Base-by-base conservation (phyloP, 2,329 filamentous ascomycete genomes). In the Beauveria rudraprayagi region DNA sequence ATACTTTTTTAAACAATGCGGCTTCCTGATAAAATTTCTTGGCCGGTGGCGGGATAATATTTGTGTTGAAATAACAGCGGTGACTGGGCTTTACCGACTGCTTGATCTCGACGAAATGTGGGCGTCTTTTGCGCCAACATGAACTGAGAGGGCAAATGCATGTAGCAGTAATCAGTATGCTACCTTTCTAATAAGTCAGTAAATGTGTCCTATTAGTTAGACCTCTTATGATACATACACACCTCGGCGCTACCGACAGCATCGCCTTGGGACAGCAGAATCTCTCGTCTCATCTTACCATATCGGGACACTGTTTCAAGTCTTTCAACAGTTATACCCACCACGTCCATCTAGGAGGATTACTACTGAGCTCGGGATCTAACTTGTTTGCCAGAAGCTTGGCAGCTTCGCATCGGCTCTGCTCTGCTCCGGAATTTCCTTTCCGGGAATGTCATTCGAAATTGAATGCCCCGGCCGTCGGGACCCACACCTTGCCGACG, bases 371-470 rank as follows among this genome's bases (percentile, higher is more conserved):
- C 40, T 43, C 37, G 22, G 40, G 43, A 5, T 3, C 34, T 37
- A 11, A 37, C 34, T 28, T 58, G 17, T 10, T 22, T 43, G 22
- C 46, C 11, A 28, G 5, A 28, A 43, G 30, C 56, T 58, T 58
- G 56, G 56, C 56, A 41, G 30, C 43, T 26, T 50, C 10, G 46
- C 47, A 34, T 34, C 10, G 30, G 30, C 30, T 11, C 30, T 30
- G 52, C 41, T 19, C 28, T 46, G 22, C 30, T 16, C 17, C n/a
- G 16, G 19, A 54, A 55, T 61, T 61, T 34, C 58, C 50, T 48
- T 5, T 61, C 50, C 46, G 43, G 58, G 51, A 55, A 9, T 37
- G 17, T 22, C 50, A 41, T 60, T 60, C 58, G 58, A 60, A 30
- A 41, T 41, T 5, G 28, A 58, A 19, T 26, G 22, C 30, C 26